Evolutionary conservation across 2,329 filamentous ascomycete species (phyloP).

Genomic region (Hymenoscyphus repandus): DNA sequence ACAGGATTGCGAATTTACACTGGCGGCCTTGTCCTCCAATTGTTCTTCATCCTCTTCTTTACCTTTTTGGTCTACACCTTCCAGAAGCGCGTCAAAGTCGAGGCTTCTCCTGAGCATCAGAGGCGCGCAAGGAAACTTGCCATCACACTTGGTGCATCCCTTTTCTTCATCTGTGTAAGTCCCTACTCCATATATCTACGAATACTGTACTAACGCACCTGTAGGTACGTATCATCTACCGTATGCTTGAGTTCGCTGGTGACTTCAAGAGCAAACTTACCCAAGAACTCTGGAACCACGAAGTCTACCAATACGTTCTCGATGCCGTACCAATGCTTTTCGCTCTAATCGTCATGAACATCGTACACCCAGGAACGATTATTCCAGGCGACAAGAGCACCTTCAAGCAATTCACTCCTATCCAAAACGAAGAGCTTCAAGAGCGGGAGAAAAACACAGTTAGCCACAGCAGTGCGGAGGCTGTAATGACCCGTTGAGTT

Average conservation of each 20-base stretch:
- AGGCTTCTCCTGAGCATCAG: neutral
- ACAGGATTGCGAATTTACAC: slow-evolving; percentile 13
- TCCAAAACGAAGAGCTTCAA: too few species aligned
- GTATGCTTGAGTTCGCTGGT: slow-evolving; percentile 49
- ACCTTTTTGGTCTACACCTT: slow-evolving; percentile 4
- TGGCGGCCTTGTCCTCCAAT: slow-evolving; percentile 9
- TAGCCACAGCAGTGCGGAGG: too few species aligned
- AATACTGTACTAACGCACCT: neutral
- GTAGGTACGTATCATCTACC: slow-evolving; percentile 51
- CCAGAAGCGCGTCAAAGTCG: neutral
- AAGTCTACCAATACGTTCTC: slow-evolving; percentile 45
- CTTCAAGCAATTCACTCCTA: neutral
- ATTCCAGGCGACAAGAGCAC: slow-evolving; percentile 35
- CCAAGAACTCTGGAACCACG: slow-evolving; percentile 47
- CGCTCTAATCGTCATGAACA: slow-evolving; percentile 37
- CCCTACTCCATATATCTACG: neutral
- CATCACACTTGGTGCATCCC: slow-evolving; percentile 4
- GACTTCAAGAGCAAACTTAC: slow-evolving; percentile 32
- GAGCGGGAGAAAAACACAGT: too few species aligned
- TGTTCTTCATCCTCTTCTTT: slow-evolving; percentile 12
- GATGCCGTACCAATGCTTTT: slow-evolving; percentile 54
- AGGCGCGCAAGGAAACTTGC: slow-evolving; percentile 2
- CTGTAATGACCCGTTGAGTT: too few species aligned
- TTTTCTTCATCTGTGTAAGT: slow-evolving; percentile 9
- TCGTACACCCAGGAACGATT: slow-evolving; percentile 44